Evolutionary conservation across 2,329 filamentous ascomycete genomes (phyloP).

Genomic region (Shiraia sp.): DNA sequence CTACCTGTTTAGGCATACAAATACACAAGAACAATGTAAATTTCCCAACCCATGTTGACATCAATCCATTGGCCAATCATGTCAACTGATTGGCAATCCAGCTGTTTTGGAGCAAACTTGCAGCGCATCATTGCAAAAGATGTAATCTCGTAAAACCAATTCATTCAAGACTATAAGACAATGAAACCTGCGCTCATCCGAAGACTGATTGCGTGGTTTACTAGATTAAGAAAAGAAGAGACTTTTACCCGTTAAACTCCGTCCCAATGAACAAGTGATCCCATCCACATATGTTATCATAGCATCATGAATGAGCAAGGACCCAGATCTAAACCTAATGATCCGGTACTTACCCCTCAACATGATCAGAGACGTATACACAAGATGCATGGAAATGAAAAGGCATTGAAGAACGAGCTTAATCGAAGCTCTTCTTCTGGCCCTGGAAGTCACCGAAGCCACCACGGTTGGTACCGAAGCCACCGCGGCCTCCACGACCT

Average conservation of each 20-base stretch:
- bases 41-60: no score
- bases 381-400: conserved; percentile 6
- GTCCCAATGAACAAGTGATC: conserved; percentile 1
- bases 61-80: no score
- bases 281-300: conserved; percentile 12
- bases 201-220: no score
- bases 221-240: conserved; percentile 6
- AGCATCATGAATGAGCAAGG: conserved; percentile 13
- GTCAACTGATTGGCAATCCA: no score
- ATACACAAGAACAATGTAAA: no score
- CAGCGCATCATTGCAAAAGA: no score
- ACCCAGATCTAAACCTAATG: conserved; percentile 13
- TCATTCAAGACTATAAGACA: not conserved
- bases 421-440: conserved; percentile 74
- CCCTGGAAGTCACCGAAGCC: conserved; percentile 73
- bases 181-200: conserved; percentile 13
- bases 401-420: conserved; percentile 15
- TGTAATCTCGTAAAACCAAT: no score
- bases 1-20: no score
- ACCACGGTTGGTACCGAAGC: conserved; percentile 52
- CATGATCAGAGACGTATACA: conserved; percentile 24
- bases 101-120: no score
- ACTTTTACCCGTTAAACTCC: conserved; percentile 23
- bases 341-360: conserved; percentile 30
- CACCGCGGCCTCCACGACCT: conserved; percentile 52